Base-by-base conservation (phyloP, 2,329 filamentous ascomycete species). In the Alternaria arborescens region DNA sequence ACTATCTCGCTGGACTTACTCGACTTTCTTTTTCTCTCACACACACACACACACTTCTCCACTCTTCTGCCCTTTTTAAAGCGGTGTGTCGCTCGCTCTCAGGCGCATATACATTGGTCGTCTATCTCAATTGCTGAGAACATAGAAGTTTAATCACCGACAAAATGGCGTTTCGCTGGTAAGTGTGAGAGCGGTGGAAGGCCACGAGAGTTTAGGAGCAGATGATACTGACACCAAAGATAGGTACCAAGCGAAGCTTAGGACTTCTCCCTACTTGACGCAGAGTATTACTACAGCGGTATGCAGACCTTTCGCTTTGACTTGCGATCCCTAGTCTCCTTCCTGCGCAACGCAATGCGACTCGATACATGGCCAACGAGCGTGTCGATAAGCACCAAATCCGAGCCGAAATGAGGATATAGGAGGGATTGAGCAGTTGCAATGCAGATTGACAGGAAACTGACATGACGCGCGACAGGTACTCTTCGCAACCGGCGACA, bases 401-500 rank as follows among this genome's bases (percentile, higher is more conserved):
- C 38, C 32, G 12, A 18, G 11, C 42, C 16, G 14, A 24, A 36
- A 24, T 3, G 30, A 24, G 24, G 16, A 55, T 20, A 36, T 18
- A 5, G 52, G 4, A 54, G 14, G 41, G 12, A 41, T 10, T 3
- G 26, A 38, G 26, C 8, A 30, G 20, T 41, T 14, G 5, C 8
- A 22, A 36, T 36, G 8, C 14, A 34, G 1, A 26, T 24, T 5
- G 5, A 26, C 30, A 16, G 8, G 14, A 12, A 8, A 36, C 32
- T 50, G n/a, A 48, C 30, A 56, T 66, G 56, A 59, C 54, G 40
- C 4, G 32, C 26, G 2, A 24, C 66, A 89, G 87, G 78, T 98
- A 61, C 89, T 99, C 65, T 99, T 98, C 78, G 94, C 91, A 60
- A 92, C 93, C 14, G 95, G 95, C 72, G 95, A 99, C 82, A 85